Percentiles rank a stretch among this genome's conserved stretches.
Evolutionary conservation across 139 green algal genomes (phyloP).

Genomic region (Axilococcus clingmanii): DNA sequence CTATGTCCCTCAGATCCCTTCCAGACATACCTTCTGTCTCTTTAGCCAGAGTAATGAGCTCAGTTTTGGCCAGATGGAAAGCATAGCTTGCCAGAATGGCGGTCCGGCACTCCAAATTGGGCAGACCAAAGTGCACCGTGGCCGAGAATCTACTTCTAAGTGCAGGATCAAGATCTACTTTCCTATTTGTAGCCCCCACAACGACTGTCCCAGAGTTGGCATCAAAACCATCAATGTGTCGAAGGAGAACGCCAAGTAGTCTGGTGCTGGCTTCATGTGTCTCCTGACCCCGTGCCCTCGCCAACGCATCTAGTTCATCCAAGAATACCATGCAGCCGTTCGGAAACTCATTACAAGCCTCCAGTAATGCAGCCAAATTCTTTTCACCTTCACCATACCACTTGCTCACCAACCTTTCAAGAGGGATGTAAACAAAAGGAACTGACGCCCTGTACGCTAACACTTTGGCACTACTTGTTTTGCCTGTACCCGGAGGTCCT

Average conservation of each 20-base stretch:
- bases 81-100: slow-evolving; percentile 76
- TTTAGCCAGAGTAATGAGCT: slow-evolving; percentile 39
- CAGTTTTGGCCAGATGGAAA: slow-evolving; percentile 44
- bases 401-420: slow-evolving; percentile 71
- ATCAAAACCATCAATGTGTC: slow-evolving; percentile 73
- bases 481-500: slow-evolving; percentile 75
- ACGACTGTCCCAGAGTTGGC: slow-evolving; percentile 47
- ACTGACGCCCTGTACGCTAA: slow-evolving; percentile 57
- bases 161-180: slow-evolving; percentile 73
- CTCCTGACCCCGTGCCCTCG: slow-evolving; percentile 33
- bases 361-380: slow-evolving; percentile 48
- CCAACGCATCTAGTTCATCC: slow-evolving; percentile 67
- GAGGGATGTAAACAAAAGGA: slow-evolving; percentile 84
- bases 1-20: slow-evolving; percentile 73
- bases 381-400: slow-evolving; percentile 77
- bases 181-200: slow-evolving; percentile 82
- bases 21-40: slow-evolving; percentile 57
- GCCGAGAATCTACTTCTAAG: slow-evolving; percentile 65
- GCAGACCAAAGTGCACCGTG: slow-evolving; percentile 60
- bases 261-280: slow-evolving; percentile 84
- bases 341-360: slow-evolving; percentile 12
- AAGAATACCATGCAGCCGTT: slow-evolving; percentile 71
- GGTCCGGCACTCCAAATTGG: slow-evolving; percentile 37
- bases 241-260: slow-evolving; percentile 79
- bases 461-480: slow-evolving; percentile 75